phyloP scores from a whole-genome alignment of 148 eudicot species.

The Silene conica region DNA sequence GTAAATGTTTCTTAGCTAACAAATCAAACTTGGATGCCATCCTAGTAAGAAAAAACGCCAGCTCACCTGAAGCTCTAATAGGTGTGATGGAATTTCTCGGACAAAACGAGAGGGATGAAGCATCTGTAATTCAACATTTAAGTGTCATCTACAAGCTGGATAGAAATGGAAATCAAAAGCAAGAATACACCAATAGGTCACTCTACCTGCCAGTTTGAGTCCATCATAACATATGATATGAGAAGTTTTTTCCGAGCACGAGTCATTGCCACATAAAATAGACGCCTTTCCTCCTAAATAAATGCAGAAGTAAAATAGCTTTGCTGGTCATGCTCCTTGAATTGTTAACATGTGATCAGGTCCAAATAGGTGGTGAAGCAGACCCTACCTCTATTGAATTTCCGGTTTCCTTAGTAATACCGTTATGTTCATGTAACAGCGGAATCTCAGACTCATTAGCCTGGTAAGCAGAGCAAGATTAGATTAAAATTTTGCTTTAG shows the following conservation, averaged over 20 bases:
- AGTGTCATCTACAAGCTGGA: not conserved
- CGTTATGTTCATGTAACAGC: constrained; percentile 79
- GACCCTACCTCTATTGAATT: constrained; percentile 64
- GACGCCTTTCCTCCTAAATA: constrained; percentile 78
- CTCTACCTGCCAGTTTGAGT: constrained; percentile 90
- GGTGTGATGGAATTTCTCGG: constrained; percentile 71
- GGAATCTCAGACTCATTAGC: constrained; percentile 94
- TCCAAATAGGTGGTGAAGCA: constrained; percentile 7
- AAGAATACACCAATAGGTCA: constrained; percentile 4
- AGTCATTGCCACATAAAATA: constrained; percentile 95
- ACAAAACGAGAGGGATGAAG: constrained; percentile 93
- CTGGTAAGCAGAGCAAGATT: constrained; percentile 33
- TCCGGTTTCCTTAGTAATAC: constrained; percentile 45
- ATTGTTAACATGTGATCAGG: not conserved
- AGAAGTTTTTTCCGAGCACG: constrained; percentile 86
- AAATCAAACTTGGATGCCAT: not conserved
- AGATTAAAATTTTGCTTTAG: not conserved
- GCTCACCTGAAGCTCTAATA: constrained; percentile 59
- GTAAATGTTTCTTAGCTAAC: not conserved
- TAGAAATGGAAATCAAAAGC: not conserved
- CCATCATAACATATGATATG: constrained; percentile 65
- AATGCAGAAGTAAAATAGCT: constrained; percentile 3
- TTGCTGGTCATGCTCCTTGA: not conserved
- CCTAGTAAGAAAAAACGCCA: constrained; percentile 7
- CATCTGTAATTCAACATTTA: constrained; percentile 42